phyloP scores from a whole-genome alignment of 192 early-diverging fungal genomes.

The Coemansia sp. region DNA sequence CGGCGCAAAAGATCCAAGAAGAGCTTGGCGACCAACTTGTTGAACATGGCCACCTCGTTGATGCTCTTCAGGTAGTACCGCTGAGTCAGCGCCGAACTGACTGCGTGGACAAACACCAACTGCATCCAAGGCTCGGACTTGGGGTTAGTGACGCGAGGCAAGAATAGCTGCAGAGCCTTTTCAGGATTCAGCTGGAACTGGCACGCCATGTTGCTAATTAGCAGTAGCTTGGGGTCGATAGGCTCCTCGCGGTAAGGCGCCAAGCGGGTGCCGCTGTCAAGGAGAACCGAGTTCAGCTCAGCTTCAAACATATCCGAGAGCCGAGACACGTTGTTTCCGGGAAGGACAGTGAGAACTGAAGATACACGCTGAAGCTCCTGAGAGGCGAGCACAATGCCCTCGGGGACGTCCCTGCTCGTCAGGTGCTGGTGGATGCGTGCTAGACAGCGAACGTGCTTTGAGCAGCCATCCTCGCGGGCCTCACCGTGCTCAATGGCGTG shows the following conservation, averaged over 20 bases:
- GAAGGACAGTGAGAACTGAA: constrained; percentile 31
- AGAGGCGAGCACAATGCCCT: constrained; percentile 36
- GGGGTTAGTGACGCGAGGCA: constrained; percentile 68
- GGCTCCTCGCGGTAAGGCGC: constrained; percentile 55
- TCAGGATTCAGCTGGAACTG: constrained; percentile 77
- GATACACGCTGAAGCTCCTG: constrained; percentile 45
- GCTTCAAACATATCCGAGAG: constrained; percentile 41
- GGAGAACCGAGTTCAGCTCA: constrained; percentile 41
- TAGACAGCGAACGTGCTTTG: constrained; percentile 39
- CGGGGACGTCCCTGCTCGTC: constrained; percentile 36
- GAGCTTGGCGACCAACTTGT: constrained; percentile 44
- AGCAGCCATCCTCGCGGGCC: constrained; percentile 47
- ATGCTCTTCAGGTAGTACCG: constrained; percentile 28
- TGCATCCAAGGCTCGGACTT: constrained; percentile 74
- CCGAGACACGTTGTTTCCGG: constrained; percentile 41
- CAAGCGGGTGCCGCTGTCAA: constrained; percentile 48
- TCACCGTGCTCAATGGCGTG: constrained; percentile 58
- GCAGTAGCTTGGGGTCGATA: constrained; percentile 73
- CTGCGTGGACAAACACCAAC: constrained; percentile 75
- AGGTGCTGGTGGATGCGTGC: constrained; percentile 44
- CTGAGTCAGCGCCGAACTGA: constrained; percentile 41
- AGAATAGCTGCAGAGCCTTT: constrained; percentile 66
- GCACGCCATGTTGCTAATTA: constrained; percentile 72
- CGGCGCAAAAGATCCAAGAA: constrained; percentile 44
- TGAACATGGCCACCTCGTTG: constrained; percentile 18